Evolutionary conservation across 768 basidiomycete genomes (phyloP).

Genomic region (Panaeolus cyanescens): DNA sequence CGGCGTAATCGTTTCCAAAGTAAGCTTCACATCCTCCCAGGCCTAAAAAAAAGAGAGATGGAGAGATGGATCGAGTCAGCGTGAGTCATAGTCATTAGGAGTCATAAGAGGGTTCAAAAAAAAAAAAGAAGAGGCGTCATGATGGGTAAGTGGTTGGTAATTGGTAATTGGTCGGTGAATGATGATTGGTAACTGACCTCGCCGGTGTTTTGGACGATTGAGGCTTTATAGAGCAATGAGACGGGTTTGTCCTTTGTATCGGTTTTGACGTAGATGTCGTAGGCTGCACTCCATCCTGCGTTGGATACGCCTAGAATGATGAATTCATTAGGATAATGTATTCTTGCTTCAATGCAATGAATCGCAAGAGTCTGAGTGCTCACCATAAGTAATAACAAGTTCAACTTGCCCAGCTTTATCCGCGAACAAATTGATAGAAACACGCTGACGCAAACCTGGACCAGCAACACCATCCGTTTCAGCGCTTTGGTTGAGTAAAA

Average conservation of each 20-base stretch:
- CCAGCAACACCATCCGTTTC: constrained; percentile 16
- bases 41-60: constrained; percentile 32
- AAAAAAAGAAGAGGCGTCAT: not conserved
- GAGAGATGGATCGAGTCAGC: not conserved
- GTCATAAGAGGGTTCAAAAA: not conserved
- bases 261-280: constrained; percentile 40
- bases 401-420: constrained; percentile 26
- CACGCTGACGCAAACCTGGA: constrained; percentile 16
- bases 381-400: constrained; percentile 34
- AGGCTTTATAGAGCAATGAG: constrained; percentile 34
- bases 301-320: constrained; percentile 11
- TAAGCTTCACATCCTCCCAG: constrained; percentile 43
- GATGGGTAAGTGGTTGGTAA: no score
- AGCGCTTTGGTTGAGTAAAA: constrained; percentile 7
- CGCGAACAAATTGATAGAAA: constrained; percentile 26
- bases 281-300: constrained; percentile 36
- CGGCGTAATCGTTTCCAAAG: constrained; percentile 44
- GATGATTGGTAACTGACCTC: constrained; percentile 27
- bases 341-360: no score
- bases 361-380: not conserved
- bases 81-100: not conserved
- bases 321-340: no score
- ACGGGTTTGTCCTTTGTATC: constrained; percentile 27
- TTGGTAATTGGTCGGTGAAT: no score
- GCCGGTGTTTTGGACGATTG: constrained; percentile 34